Percentiles rank a stretch among this genome's conserved stretches.
Conservation (phyloP, 306 rosid species). For the Argentina anserina region DNA sequence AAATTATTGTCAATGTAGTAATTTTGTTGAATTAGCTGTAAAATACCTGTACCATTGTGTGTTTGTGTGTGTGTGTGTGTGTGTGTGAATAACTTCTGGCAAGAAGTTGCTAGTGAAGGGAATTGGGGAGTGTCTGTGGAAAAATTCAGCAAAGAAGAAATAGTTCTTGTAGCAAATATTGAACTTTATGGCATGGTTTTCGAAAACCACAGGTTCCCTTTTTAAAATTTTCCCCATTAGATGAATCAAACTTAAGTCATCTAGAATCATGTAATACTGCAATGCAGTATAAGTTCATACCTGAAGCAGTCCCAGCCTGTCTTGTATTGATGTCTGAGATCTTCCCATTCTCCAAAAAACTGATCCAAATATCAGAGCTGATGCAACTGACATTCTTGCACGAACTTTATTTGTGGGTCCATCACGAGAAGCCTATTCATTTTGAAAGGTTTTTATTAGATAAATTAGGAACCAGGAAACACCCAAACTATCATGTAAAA, state of each 20-base stretch:
- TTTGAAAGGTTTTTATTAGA: conserved; percentile 26
- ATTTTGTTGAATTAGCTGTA: no score
- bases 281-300: conserved; percentile 39
- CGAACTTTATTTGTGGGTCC: conserved; percentile 89
- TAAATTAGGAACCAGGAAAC: conserved; percentile 23
- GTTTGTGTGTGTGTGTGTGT: no score
- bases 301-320: conserved; percentile 99
- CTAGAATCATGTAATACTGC: background rate
- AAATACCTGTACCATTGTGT: no score
- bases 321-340: conserved; percentile 97
- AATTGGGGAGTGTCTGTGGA: background rate
- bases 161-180: background rate
- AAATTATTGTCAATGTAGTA: no score
- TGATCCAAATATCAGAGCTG: conserved; percentile 87
- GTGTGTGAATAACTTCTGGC: no score
- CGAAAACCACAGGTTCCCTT: no score
- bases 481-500: conserved; percentile 2
- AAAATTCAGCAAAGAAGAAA: conserved; percentile 2
- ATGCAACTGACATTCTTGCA: conserved; percentile 86
- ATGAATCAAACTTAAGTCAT: background rate
- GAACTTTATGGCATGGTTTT: no score
- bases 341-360: conserved; percentile 95
- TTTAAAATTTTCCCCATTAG: no score
- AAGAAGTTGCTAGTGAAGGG: no score
- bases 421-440: conserved; percentile 79